Evolutionary conservation across 805 yeast species (phyloP).

Genomic region (Hanseniaspora lachancei): DNA sequence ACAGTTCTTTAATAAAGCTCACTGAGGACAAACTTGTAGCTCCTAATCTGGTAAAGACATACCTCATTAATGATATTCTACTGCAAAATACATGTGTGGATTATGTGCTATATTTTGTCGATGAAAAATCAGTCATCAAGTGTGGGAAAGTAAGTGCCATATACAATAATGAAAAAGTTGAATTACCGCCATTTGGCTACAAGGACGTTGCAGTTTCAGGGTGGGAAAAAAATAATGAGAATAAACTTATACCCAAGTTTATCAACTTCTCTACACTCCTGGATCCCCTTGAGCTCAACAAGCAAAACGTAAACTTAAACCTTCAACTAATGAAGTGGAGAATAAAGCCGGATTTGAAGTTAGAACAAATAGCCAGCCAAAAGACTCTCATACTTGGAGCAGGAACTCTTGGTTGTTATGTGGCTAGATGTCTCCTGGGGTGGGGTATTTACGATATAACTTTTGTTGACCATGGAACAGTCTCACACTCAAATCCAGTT

Average conservation of each 20-base stretch:
- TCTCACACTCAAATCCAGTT: slow-evolving; percentile 90
- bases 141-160: slow-evolving; percentile 24
- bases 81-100: not conserved
- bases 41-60: not conserved
- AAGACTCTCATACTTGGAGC: slow-evolving; percentile 79
- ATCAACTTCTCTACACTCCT: slow-evolving; percentile 73
- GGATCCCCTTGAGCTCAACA: slow-evolving; percentile 69
- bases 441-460: slow-evolving; percentile 89
- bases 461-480: slow-evolving; percentile 77
- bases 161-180: slow-evolving; percentile 17
- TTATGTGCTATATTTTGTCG: not conserved
- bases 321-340: slow-evolving; percentile 95
- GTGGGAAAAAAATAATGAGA: slow-evolving; percentile 75
- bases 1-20: not conserved
- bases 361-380: slow-evolving; percentile 47
- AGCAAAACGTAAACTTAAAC: slow-evolving; percentile 85
- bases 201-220: slow-evolving; percentile 46
- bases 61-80: not conserved
- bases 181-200: not conserved
- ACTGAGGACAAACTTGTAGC: not conserved
- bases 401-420: slow-evolving; percentile 91
- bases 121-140: slow-evolving; percentile 21
- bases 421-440: slow-evolving; percentile 71
- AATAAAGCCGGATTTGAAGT: slow-evolving; percentile 65
- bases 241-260: slow-evolving; percentile 65